Evolutionary conservation across 108 stramenopile genomes (phyloP), one percentile per base, ranked within the genome.

Genomic region (Nannochloropsis gaditana): DNA sequence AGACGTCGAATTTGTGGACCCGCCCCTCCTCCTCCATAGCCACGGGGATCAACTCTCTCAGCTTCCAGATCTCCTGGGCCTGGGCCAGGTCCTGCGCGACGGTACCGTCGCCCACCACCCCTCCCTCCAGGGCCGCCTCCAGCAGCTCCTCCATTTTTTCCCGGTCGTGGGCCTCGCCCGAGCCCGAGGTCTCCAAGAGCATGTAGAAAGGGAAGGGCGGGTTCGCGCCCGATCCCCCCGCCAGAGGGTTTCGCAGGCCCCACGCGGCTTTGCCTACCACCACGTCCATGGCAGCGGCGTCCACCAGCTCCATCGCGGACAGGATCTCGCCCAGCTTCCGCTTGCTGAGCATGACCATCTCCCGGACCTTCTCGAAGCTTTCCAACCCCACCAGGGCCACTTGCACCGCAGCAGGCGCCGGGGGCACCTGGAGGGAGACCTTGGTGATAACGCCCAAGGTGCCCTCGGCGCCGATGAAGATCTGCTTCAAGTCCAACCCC

Each of bases 391-490:
- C 50, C 81, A 97, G 89, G 3, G 94, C 93, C 21, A 94, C 96
- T 84, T 91, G 84, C n/a, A 92, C 91, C 9, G 92, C 86, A n/a
- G 79, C 84, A 9, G 96, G 95, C 44, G 45, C 42, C 44, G 82
- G 85, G 8, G 92, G 90, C 44, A 86, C 85, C 9, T 43, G 45
- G 31, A 92, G 82, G 8, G 94, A 90, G 11, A 96, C 93, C 83
- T 93, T 94, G 1, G 98, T 99, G 79, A 99, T 87, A 43, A 96
- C 87, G 15, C 97, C 97, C 79, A 99, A 90, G 9, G 96, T 98
- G 41, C 99, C 99, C 86, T 98, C 99, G 43, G 95, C 89, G 5
- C 98, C 98, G 45, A 99, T 92, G 82, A 99, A 97, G 44, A 99
- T 88, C 80, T 99, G 97, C 88, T 94, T 94, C 9, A 97, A 84